Conservation (phyloP, 306 rosid genomes). For the Pueraria montana region DNA sequence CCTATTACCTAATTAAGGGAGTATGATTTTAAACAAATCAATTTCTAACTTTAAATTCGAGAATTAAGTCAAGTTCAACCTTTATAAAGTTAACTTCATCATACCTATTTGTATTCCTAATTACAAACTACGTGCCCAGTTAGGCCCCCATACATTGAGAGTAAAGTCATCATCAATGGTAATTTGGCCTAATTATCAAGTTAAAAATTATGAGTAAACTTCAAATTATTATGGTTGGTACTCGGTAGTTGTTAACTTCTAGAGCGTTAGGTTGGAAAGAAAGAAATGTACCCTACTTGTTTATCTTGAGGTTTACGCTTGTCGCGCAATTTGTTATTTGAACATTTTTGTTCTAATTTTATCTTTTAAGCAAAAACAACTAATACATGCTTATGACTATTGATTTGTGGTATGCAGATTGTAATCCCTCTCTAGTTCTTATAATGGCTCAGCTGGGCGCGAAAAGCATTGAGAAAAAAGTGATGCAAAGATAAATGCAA, state of each 20-base stretch:
- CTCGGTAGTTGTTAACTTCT: background rate
- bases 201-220: background rate
- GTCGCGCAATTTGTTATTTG: background rate
- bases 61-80: background rate
- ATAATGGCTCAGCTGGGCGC: too few species aligned
- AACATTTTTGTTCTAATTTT: background rate
- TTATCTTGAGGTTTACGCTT: constrained; percentile 23
- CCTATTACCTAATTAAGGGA: too few species aligned
- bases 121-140: background rate
- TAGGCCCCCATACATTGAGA: background rate
- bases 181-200: background rate
- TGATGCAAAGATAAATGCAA: too few species aligned
- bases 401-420: background rate
- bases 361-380: background rate
- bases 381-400: background rate
- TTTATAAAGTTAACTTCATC: too few species aligned
- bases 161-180: background rate
- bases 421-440: too few species aligned
- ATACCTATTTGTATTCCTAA: too few species aligned
- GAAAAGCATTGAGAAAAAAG: too few species aligned
- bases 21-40: too few species aligned
- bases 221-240: constrained; percentile 18
- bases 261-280: constrained; percentile 19
- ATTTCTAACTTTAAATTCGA: too few species aligned
- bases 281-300: background rate